Conservation (phyloP, 1,284 basidiomycete species). For the Trichosporon faecale region DNA sequence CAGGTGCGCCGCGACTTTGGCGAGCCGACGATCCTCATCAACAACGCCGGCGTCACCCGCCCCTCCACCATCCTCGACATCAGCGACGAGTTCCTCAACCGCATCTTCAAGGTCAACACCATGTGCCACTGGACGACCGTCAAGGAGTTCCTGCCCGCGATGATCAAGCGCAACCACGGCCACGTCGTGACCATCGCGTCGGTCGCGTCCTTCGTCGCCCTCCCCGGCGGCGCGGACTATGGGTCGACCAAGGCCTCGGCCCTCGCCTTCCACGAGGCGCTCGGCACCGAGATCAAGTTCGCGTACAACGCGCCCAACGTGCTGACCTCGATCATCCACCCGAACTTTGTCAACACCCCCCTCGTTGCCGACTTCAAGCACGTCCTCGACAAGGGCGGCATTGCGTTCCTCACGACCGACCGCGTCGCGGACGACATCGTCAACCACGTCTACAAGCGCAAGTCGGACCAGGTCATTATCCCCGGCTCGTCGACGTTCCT, state of each 20-base stretch:
- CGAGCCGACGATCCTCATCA: slow-evolving; percentile 18
- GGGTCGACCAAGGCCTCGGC: slow-evolving; percentile 18
- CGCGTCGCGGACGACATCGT: slow-evolving; percentile 18
- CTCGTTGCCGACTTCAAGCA: slow-evolving; percentile 13
- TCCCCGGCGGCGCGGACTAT: slow-evolving; percentile 16
- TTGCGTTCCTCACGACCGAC: slow-evolving; percentile 16
- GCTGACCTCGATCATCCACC: slow-evolving; percentile 18
- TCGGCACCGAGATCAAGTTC: slow-evolving; percentile 15
- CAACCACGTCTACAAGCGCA: slow-evolving; percentile 17
- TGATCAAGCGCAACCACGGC: slow-evolving; percentile 22
- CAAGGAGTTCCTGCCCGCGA: slow-evolving; percentile 19
- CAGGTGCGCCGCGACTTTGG: slow-evolving; percentile 17
- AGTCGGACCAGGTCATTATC: slow-evolving; percentile 21
- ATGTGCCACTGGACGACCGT: slow-evolving; percentile 20
- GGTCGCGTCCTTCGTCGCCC: slow-evolving; percentile 20
- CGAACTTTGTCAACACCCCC: slow-evolving; percentile 21
- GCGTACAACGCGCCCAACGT: slow-evolving; percentile 19
- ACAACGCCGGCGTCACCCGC: slow-evolving; percentile 21
- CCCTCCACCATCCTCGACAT: slow-evolving; percentile 19
- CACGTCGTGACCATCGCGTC: slow-evolving; percentile 22
- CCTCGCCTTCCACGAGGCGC: slow-evolving; percentile 18
- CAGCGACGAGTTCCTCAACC: slow-evolving; percentile 14
- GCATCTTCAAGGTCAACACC: slow-evolving; percentile 20
- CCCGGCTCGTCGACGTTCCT: slow-evolving; percentile 12
- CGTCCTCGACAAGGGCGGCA: slow-evolving; percentile 11